Evolutionary conservation across 1,284 basidiomycete genomes (phyloP).

Genomic region (Cutaneotrichosporon cavernicola): DNA sequence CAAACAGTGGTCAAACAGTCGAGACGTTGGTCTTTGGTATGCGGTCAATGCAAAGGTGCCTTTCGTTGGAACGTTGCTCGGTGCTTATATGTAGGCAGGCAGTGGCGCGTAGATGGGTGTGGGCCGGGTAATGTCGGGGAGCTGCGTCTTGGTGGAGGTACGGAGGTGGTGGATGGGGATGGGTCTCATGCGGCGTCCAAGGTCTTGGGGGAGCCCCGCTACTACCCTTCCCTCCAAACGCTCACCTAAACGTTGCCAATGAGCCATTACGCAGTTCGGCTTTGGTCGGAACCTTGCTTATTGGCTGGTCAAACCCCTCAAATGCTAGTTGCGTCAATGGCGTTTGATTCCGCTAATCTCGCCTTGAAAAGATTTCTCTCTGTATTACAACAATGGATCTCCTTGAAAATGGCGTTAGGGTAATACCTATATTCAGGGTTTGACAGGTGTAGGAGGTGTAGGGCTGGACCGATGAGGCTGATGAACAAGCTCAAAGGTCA

Average conservation of each 20-base stretch:
- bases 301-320: not conserved
- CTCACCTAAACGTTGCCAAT: not conserved
- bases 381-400: too few relatives aligned
- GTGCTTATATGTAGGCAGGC: not conserved
- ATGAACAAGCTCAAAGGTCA: too few relatives aligned
- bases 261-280: not conserved
- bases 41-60: constrained; percentile 8
- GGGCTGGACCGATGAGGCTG: too few relatives aligned
- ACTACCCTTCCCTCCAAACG: not conserved
- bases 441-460: too few relatives aligned
- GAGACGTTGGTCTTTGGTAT: constrained; percentile 3
- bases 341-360: too few relatives aligned
- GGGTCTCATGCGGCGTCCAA: too few relatives aligned
- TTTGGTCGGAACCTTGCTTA: not conserved
- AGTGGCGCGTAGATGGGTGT: not conserved
- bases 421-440: too few relatives aligned
- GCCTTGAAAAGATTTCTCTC: too few relatives aligned
- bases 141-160: not conserved
- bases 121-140: constrained; percentile 12
- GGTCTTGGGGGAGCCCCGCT: not conserved
- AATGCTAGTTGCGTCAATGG: not conserved
- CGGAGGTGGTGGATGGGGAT: not conserved
- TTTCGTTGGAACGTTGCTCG: not conserved
- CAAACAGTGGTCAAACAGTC: constrained; percentile 12
- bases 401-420: too few relatives aligned